Base-by-base conservation (phyloP, 1,139 yeast genomes). In the Saccharomycopsis crataegensis region DNA sequence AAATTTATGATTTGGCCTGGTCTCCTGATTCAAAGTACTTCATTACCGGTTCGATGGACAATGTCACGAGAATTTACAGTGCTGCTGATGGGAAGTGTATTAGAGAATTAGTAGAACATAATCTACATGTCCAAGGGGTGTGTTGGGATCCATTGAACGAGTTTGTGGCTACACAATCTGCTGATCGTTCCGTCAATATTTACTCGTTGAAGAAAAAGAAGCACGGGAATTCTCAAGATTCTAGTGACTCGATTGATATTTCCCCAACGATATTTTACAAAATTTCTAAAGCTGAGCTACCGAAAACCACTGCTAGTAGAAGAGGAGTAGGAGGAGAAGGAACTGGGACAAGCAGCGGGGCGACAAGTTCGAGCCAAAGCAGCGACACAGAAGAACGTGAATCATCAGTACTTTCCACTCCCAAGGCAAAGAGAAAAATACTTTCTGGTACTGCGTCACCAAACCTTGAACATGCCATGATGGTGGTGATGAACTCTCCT, bases 41-140 rank as follows among this genome's bases (percentile, higher is more conserved):
- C 31, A 82, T 86, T n/a, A 81, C 94, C 2, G 99, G 96, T 1
- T 83, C 96, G 9, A 89, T 93, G 89, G 97, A 93, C 67, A 89
- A 90, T 62, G 75, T 80, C 9, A 78, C 91, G 6, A 73, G 96
- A 47, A 75, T 93, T 0, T 88, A 83, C 64, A 76, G 77, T 58
- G 78, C 79, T 1, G 62, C 68, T 1, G 72, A 76, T 1, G 94
- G 93, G 0, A 73, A 75, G 47, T 77, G 85, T 61, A 74, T 88
- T 1, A 70, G 77, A 12, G 83, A 83, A 55, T 70, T 86, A 49
- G 78, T 81, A 2, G 89, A 87, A 59, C 98, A 93, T 66, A 71
- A 73, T 42, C 97, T 91, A 65, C 91, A 88, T 63, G 94, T 93
- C 1, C 99, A 93, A 67, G 99, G 99, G 2, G 93, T 93, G 3